phyloP scores from a whole-genome alignment of 805 yeast species.

The Cyberlindnera bimundalis region DNA sequence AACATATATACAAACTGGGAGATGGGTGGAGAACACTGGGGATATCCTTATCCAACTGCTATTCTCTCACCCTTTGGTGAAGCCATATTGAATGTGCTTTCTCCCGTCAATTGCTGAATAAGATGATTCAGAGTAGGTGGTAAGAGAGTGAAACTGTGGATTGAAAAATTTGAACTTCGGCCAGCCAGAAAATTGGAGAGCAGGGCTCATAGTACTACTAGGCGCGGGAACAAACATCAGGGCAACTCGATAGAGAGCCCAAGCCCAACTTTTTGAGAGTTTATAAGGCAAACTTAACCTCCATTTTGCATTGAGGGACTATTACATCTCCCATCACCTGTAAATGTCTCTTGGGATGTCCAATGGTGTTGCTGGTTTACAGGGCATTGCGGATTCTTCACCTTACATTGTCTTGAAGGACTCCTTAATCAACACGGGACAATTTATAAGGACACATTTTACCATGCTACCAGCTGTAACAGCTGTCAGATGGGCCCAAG shows the following conservation, averaged over 20 bases:
- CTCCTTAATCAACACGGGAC: conserved; percentile 4
- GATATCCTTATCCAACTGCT: conserved; percentile 5
- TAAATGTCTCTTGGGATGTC: not conserved
- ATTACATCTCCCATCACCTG: not conserved
- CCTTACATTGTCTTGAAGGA: conserved; percentile 5
- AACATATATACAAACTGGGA: not conserved
- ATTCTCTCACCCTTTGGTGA: not conserved
- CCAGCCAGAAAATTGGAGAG: too few species aligned
- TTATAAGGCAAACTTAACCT: too few species aligned
- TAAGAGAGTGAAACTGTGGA: too few species aligned
- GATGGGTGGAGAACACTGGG: not conserved
- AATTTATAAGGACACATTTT: not conserved
- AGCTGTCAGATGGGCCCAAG: not conserved
- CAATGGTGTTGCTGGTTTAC: not conserved
- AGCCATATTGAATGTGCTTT: too few species aligned
- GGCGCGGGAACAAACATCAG: too few species aligned
- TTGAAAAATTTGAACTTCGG: too few species aligned
- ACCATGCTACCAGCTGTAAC: not conserved
- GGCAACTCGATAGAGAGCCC: too few species aligned
- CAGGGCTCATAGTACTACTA: too few species aligned
- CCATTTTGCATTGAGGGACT: too few species aligned
- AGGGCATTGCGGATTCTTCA: not conserved
- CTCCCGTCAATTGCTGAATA: not conserved
- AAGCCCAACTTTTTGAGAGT: too few species aligned
- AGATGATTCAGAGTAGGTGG: too few species aligned